Conservation (phyloP, 1,139 yeast species). For the Candida gigantensis region DNA sequence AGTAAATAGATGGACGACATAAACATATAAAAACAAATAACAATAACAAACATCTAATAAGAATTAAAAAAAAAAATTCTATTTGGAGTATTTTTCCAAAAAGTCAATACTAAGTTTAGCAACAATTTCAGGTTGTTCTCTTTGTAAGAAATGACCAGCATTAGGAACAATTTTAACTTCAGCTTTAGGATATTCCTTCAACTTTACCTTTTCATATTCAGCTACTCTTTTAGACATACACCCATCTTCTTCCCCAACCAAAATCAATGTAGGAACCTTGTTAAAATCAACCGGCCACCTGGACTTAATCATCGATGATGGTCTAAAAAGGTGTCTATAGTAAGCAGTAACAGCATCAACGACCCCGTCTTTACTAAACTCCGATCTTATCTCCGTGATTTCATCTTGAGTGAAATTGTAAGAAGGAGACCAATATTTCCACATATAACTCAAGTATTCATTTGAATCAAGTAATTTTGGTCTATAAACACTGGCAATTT, state of each 20-base stretch:
- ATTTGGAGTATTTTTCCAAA: conserved; percentile 19
- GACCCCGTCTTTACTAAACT: conserved; percentile 28
- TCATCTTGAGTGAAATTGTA: conserved; percentile 33
- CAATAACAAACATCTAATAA: conserved; percentile 47
- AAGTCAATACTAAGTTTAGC: conserved; percentile 30
- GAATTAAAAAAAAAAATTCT: conserved; percentile 18
- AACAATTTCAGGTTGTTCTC: conserved; percentile 39
- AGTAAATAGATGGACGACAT: not conserved
- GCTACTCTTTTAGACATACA: conserved; percentile 38
- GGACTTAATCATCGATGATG: conserved; percentile 22
- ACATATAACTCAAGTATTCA: conserved; percentile 34
- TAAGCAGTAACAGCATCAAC: conserved; percentile 46
- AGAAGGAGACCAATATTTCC: conserved; percentile 46
- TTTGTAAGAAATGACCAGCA: conserved; percentile 45
- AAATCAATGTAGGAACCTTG: conserved; percentile 40
- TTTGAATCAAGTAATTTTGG: conserved; percentile 20
- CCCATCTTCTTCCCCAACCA: conserved; percentile 42
- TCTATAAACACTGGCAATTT: conserved; percentile 27
- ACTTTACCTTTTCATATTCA: conserved; percentile 26
- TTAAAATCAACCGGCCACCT: conserved; percentile 36
- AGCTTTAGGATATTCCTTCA: conserved; percentile 22
- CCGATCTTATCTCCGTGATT: conserved; percentile 30
- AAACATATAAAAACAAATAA: too few relatives aligned
- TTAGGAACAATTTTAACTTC: conserved; percentile 31
- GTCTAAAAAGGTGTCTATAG: conserved; percentile 36